Conservation (phyloP, 1,284 basidiomycete species). For the Ustilago lituana region DNA sequence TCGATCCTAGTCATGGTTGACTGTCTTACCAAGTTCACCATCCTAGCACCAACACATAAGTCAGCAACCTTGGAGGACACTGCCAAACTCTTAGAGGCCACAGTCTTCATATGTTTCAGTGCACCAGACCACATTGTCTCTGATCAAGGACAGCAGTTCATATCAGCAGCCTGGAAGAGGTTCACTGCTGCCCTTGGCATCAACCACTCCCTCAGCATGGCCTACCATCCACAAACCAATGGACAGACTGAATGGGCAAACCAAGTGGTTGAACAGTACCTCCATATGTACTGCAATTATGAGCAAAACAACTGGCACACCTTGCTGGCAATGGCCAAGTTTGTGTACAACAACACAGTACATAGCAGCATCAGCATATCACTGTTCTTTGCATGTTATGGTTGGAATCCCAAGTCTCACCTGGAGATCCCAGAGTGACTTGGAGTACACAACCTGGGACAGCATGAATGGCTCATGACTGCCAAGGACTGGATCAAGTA, state of each 20-base stretch:
- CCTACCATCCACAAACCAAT: constrained; percentile 68
- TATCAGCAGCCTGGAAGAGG: constrained; percentile 63
- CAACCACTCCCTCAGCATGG: constrained; percentile 58
- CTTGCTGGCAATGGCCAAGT: neutral
- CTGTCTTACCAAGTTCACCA: constrained; percentile 64
- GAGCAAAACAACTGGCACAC: constrained; percentile 26
- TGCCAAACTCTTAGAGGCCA: constrained; percentile 52
- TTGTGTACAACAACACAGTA: constrained; percentile 8
- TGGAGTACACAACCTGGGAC: neutral
- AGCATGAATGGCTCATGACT: no score
- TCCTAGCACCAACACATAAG: constrained; percentile 72
- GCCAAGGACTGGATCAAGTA: no score
- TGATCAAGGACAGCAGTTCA: constrained; percentile 68
- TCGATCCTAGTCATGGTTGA: constrained; percentile 65
- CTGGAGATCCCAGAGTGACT: neutral
- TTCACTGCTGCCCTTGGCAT: constrained; percentile 51
- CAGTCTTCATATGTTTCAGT: constrained; percentile 67
- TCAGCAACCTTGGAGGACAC: constrained; percentile 59
- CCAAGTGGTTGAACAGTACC: constrained; percentile 67
- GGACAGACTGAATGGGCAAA: constrained; percentile 70
- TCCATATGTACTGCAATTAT: constrained; percentile 47
- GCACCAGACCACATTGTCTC: constrained; percentile 67
- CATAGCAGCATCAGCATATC: constrained; percentile 3
- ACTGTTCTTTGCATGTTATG: constrained; percentile 4
- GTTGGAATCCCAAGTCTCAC: neutral